Conservation (phyloP, 2,329 filamentous ascomycete species). For the Colletotrichum ledebouriae region DNA sequence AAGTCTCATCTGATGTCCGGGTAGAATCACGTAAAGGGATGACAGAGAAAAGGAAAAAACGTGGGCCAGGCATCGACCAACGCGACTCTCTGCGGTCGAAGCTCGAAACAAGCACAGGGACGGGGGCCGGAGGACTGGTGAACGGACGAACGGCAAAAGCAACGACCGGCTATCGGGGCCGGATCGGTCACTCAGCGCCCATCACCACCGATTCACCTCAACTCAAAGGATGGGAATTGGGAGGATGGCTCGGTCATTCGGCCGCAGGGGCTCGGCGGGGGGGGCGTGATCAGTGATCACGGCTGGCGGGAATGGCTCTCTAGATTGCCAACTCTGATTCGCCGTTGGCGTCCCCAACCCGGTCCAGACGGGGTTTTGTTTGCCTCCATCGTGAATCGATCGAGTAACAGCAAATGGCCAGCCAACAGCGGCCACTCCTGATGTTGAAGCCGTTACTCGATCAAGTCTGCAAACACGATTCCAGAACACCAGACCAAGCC, state of each 20-base stretch:
- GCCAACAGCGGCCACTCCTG: slow-evolving; percentile 14
- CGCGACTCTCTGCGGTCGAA: too few species aligned
- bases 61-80: slow-evolving; percentile 14
- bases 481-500: neutral
- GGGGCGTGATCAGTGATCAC: slow-evolving; percentile 2
- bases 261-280: neutral
- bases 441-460: neutral
- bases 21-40: neutral
- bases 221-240: neutral
- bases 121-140: neutral
- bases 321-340: neutral
- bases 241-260: slow-evolving; percentile 17
- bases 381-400: slow-evolving; percentile 24
- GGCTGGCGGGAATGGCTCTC: neutral
- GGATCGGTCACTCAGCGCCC: slow-evolving; percentile 10
- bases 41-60: neutral
- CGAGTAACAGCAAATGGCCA: slow-evolving; percentile 24
- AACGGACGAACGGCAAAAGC: slow-evolving; percentile 14
- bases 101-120: slow-evolving; percentile 6
- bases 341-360: neutral
- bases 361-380: neutral
- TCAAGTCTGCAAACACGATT: neutral
- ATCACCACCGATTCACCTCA: neutral
- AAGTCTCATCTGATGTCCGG: slow-evolving; percentile 11
- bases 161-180: slow-evolving; percentile 13